These are phyloP conservation scores for Quillaja saponaria DNA, from an alignment of 306 rosid genomes.

Conservation along the genomic window DNA sequence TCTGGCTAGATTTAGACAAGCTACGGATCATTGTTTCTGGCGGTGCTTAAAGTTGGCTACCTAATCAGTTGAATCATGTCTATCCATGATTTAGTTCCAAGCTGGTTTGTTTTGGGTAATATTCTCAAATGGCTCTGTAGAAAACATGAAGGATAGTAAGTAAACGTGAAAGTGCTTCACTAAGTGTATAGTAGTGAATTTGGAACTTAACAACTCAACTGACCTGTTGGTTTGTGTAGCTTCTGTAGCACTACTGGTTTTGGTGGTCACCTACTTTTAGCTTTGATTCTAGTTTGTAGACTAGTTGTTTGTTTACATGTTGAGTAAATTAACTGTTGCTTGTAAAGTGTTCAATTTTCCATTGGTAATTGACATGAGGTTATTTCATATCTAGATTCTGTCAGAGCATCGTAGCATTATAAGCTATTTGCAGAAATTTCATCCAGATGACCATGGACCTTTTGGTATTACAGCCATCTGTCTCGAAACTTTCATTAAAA, in stretches of 20 bases:
- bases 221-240: too few species aligned
- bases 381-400: slow-evolving; percentile 61
- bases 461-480: slow-evolving; percentile 91
- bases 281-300: too few species aligned
- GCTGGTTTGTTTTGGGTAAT: neutral
- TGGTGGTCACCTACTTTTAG: too few species aligned
- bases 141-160: too few species aligned
- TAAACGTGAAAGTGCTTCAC: too few species aligned
- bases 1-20: slow-evolving; percentile 3
- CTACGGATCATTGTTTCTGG: slow-evolving; percentile 4
- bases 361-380: slow-evolving; percentile 24
- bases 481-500: slow-evolving; percentile 95
- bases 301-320: too few species aligned
- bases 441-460: slow-evolving; percentile 96
- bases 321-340: too few species aligned
- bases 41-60: slow-evolving; percentile 15
- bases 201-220: too few species aligned
- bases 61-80: slow-evolving; percentile 17
- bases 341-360: neutral
- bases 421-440: slow-evolving; percentile 94
- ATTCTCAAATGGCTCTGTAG: too few species aligned
- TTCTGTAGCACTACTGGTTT: too few species aligned
- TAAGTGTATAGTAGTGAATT: too few species aligned
- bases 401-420: slow-evolving; percentile 92
- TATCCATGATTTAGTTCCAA: slow-evolving; percentile 1